Percentiles rank a stretch among this genome's conserved stretches.
Evolutionary conservation across 202 grass and related monocot species (phyloP).

Genomic region (Musa balbisiana): DNA sequence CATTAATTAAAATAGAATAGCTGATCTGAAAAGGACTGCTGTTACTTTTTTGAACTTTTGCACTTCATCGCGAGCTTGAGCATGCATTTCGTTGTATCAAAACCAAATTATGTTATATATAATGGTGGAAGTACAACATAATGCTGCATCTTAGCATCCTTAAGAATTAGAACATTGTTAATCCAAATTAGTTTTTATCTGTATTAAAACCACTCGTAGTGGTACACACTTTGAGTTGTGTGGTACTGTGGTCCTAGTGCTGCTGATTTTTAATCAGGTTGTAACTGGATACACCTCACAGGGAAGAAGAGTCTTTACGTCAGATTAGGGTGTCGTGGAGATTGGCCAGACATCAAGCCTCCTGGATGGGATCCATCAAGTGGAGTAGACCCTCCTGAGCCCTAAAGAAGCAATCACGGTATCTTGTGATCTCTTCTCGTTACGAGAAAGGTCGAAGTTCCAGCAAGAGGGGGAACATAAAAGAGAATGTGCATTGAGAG

Average conservation of each 20-base stretch:
- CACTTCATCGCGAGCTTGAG: no score
- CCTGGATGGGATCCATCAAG: conserved; percentile 78
- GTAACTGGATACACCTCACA: conserved; percentile 17
- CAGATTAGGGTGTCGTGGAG: conserved; percentile 80
- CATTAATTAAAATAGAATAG: no score
- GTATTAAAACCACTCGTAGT: no score
- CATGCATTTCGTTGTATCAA: no score
- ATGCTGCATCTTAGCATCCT: neutral
- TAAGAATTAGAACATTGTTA: no score
- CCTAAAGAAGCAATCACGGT: neutral
- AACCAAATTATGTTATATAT: no score
- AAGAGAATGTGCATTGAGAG: no score
- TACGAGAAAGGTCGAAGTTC: conserved; percentile 2
- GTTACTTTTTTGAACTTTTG: no score
- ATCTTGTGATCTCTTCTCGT: neutral
- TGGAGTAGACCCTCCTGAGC: conserved; percentile 26
- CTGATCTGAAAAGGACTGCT: no score
- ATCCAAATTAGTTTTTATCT: no score
- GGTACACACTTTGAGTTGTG: neutral
- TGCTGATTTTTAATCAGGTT: neutral
- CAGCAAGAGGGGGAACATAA: no score
- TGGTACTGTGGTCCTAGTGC: neutral
- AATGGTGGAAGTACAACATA: no score
- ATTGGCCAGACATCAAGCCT: conserved; percentile 90
- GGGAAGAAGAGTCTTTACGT: conserved; percentile 98